Base-by-base conservation (phyloP, 306 rosid genomes). In the Glycyrrhiza uralensis region DNA sequence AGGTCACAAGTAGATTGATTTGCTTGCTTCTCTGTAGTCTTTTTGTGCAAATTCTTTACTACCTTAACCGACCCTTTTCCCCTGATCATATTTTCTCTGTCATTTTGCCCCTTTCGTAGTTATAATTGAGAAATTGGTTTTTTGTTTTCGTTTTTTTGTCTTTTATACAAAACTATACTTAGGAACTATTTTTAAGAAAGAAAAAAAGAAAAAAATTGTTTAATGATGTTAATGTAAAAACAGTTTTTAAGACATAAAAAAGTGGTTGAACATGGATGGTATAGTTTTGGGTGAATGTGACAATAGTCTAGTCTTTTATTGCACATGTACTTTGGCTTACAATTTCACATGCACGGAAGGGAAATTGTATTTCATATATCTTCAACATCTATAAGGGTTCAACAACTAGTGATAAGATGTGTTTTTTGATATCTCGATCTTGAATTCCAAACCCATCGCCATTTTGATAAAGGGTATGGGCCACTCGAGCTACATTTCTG, bases 401-500 rank as follows among this genome's bases (percentile, higher is more conserved):
- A 39, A 79, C 72, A 18, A 89, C 17, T 1, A 86, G 46, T 14
- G 91, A 86, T 19, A 72, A 19, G 7, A 88, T 75, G 8, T 64
- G 61, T 7, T 15, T 22, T 51, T 72, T 62, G 26, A 71, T 72
- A 4, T 84, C 82, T 38, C 60, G 29, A 5, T 84, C 91, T 44
- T 87, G 90, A 7, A 57, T 77, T 0, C 88, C 85, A 71, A 89
- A 74, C 1, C 84, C 84, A 71, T 89, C 96, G 0, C 90, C 87
- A 41, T 80, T 44, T 19, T 66, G 72, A 57, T 88, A 83, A 6
- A 88, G 83, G 22, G 60, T 38, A 6, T 88, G 87, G 0, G 80
- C 88, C 14, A 85, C 84, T 0, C 92, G 85, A 9, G 83, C 86
- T 3, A 69, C 74, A 72, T 83, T 88, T 67, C n/a, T 22, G 12